Base-by-base conservation (phyloP, 2,329 filamentous ascomycete genomes). In the Neofusicoccum sp. region DNA sequence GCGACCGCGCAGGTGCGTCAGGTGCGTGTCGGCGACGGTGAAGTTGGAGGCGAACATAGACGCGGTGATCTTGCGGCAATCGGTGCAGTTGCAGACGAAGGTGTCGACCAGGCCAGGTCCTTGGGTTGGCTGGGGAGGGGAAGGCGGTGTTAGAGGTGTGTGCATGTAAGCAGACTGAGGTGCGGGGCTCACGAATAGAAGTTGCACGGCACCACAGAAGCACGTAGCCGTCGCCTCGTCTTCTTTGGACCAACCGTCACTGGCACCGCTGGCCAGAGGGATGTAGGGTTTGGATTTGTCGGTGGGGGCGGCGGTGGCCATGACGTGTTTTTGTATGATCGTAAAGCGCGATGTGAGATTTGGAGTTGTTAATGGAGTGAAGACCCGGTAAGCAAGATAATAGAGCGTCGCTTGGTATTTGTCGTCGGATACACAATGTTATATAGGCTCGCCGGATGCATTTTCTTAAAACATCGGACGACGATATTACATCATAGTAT, bases 1-100 rank as follows among this genome's bases (percentile, higher is more conserved):
- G 2, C 74, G 73, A 7, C 85, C 85, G 6, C 84, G 82, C 0
- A 84, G 6, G 67, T 85, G 81, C 52, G 69, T 78, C 0, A 87
- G 70, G 65, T 82, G 65, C 0, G 71, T 70, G 70, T 85, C 77
- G 11, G 67, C 65, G 33, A 87, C 71, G 48, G 76, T 76, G 66
- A 88, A 86, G 72, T 84, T 86, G 56, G 83, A 82, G 0, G 84
- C 81, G 71, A 86, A 87, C 83, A 87, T 85, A 0, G 84, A 85
- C 0, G 85, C 84, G 0, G 83, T 87, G 64, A 88, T 77, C 68
- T 89, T 89, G 68, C 78, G 84, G 73, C 85, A 88, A 73, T 89
- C 85, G 37, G 75, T 70, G 71, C 86, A 89, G 75, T 89, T 79
- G 73, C 85, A 89, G 65, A 88, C 67, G 68, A 87, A 87, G 4